Percentiles rank a stretch among this genome's conserved stretches.
Evolutionary conservation across 2,329 filamentous ascomycete genomes (phyloP).

Genomic region (Sarocladium oryzae): DNA sequence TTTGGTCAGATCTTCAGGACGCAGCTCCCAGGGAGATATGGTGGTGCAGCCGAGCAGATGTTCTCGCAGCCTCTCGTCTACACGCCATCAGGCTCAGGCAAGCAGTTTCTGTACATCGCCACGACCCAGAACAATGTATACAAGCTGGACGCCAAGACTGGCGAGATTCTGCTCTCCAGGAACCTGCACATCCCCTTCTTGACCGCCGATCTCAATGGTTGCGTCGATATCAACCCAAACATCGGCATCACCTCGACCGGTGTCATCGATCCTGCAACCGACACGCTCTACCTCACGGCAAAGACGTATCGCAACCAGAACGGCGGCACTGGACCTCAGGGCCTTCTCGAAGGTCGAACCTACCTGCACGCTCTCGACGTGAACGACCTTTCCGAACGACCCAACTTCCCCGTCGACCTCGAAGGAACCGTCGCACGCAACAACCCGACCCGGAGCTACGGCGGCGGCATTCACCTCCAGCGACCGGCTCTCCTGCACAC

Average conservation of each 20-base stretch:
- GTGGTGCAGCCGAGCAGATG: conserved; percentile 42
- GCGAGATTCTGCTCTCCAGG: conserved; percentile 39
- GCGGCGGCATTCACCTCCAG: conserved; percentile 46
- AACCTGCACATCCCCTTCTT: conserved; percentile 45
- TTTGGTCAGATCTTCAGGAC: conserved; percentile 51
- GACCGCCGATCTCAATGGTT: conserved; percentile 39
- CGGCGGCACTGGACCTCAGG: conserved; percentile 22
- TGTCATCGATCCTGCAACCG: conserved; percentile 37
- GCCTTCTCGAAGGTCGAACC: conserved; percentile 26
- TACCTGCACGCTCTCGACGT: conserved; percentile 32
- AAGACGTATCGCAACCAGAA: conserved; percentile 35
- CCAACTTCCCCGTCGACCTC: conserved; percentile 40
- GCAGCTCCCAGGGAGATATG: conserved; percentile 44
- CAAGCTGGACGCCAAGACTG: conserved; percentile 48
- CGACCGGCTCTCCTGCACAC: conserved; percentile 40
- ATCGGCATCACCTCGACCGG: conserved; percentile 40
- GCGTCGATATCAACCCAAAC: conserved; percentile 41
- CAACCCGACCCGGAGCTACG: conserved; percentile 40
- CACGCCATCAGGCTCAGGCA: conserved; percentile 37
- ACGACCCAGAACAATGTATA: conserved; percentile 54
- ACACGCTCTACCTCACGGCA: conserved; percentile 36
- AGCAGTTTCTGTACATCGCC: conserved; percentile 49
- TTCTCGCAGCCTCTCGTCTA: conserved; percentile 44
- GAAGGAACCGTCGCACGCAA: conserved; percentile 41
- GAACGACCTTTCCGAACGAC: conserved; percentile 29